phyloP scores from a whole-genome alignment of 129 eudicot species.

The Flaveria bidentis region DNA sequence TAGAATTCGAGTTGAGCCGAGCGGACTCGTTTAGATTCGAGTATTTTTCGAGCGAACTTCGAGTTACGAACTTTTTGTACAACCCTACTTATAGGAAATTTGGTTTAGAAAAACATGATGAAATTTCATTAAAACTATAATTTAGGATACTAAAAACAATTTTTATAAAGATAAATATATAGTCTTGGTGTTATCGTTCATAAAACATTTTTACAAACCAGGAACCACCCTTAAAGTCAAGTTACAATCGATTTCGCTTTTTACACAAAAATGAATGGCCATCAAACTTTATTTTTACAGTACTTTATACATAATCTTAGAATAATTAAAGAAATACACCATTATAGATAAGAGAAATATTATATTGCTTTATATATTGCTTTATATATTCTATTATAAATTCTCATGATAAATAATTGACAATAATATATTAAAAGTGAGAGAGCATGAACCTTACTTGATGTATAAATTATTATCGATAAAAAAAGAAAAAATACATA shows the following conservation, averaged over 20 bases:
- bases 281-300: neutral
- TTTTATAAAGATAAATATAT: too few relatives aligned
- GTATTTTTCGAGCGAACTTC: too few relatives aligned
- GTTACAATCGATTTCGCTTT: neutral
- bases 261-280: neutral
- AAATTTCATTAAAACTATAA: too few relatives aligned
- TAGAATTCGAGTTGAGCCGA: too few relatives aligned
- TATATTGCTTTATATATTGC: neutral
- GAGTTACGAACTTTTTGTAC: too few relatives aligned
- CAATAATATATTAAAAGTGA: neutral
- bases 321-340: neutral
- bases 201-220: neutral
- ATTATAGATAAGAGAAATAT: neutral
- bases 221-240: neutral
- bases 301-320: neutral
- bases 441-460: neutral
- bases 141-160: too few relatives aligned
- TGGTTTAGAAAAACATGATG: too few relatives aligned
- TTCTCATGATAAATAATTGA: neutral
- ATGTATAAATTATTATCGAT: neutral
- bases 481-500: neutral
- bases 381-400: neutral
- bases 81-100: too few relatives aligned
- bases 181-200: neutral
- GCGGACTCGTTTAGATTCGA: too few relatives aligned